phyloP scores from a whole-genome alignment of 2,329 filamentous ascomycete genomes.

The Sclerotiophoma versabilis region DNA sequence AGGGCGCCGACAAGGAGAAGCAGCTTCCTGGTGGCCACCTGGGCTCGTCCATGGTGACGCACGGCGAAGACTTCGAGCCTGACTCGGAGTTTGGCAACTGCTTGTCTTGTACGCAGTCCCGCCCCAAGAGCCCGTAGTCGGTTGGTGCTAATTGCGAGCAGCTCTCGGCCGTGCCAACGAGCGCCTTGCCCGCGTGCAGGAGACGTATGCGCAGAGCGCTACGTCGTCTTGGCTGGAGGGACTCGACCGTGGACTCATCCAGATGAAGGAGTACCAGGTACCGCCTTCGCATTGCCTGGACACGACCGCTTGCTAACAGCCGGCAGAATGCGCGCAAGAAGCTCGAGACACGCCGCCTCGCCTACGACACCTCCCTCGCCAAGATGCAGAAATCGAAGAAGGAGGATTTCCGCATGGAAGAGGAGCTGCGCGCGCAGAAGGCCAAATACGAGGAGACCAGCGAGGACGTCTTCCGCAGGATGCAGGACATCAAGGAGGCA shows the following conservation, averaged over 20 bases:
- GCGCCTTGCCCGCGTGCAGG: conserved; percentile 83
- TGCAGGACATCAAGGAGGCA: conserved; percentile 95
- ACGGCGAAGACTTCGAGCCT: conserved; percentile 90
- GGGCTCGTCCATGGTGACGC: conserved; percentile 82
- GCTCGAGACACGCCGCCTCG: conserved; percentile 85
- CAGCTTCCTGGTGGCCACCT: conserved; percentile 79
- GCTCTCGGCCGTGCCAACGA: conserved; percentile 87
- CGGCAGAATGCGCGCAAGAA: conserved; percentile 82
- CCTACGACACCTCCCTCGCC: conserved; percentile 86
- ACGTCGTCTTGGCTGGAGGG: conserved; percentile 88
- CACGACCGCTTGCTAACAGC: conserved; percentile 17
- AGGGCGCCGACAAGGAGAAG: conserved; percentile 89
- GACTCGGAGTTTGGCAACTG: conserved; percentile 92
- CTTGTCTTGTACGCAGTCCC: conserved; percentile 67
- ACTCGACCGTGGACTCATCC: conserved; percentile 84
- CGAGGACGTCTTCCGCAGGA: conserved; percentile 88
- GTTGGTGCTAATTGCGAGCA: conserved; percentile 45
- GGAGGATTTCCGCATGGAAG: conserved; percentile 91
- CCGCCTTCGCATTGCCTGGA: conserved; percentile 30
- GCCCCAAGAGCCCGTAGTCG: neutral
- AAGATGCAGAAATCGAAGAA: conserved; percentile 95
- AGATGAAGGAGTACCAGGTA: conserved; percentile 99
- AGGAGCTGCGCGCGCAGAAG: conserved; percentile 88
- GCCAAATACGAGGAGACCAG: conserved; percentile 96
- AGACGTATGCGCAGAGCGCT: conserved; percentile 78